phyloP scores from a whole-genome alignment of 176 grass and related monocot species.

The Zizania latifolia region DNA sequence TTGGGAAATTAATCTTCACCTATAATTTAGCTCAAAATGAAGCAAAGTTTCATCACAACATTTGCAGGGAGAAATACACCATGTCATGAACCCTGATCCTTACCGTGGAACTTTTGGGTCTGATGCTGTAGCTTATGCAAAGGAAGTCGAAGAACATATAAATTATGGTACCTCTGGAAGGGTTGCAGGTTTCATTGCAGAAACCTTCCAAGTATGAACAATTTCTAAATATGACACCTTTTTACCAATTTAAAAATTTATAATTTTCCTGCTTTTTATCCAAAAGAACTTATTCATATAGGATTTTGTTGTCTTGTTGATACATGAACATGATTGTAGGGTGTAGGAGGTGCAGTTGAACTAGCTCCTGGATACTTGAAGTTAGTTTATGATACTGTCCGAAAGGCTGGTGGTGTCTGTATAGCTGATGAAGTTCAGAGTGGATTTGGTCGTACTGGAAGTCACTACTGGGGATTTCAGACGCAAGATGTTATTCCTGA shows the following conservation, averaged over 20 bases:
- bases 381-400: conserved; percentile 71
- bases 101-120: conserved; percentile 77
- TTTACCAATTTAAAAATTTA: not conserved
- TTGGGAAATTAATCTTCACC: not conserved
- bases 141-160: conserved; percentile 87
- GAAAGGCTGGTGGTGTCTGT: conserved; percentile 82
- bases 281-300: not conserved
- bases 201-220: conserved; percentile 82
- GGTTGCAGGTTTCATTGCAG: conserved; percentile 96
- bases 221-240: not conserved
- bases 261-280: not conserved
- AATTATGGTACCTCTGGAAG: conserved; percentile 75
- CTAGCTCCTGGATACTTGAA: conserved; percentile 92
- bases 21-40: too few species aligned
- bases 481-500: conserved; percentile 84
- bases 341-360: conserved; percentile 86
- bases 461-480: conserved; percentile 96
- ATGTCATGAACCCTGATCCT: conserved; percentile 96
- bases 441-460: conserved; percentile 91
- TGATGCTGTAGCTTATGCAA: conserved; percentile 68
- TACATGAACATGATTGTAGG: conserved; percentile 36
- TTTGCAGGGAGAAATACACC: conserved; percentile 89
- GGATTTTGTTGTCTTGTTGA: conserved; percentile 21
- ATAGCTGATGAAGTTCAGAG: conserved; percentile 99
- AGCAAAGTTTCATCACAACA: not conserved